Evolutionary conservation across 2,329 filamentous ascomycete species (phyloP), one percentile per base, ranked within the genome.

Genomic region (Talaromyces sp.): DNA sequence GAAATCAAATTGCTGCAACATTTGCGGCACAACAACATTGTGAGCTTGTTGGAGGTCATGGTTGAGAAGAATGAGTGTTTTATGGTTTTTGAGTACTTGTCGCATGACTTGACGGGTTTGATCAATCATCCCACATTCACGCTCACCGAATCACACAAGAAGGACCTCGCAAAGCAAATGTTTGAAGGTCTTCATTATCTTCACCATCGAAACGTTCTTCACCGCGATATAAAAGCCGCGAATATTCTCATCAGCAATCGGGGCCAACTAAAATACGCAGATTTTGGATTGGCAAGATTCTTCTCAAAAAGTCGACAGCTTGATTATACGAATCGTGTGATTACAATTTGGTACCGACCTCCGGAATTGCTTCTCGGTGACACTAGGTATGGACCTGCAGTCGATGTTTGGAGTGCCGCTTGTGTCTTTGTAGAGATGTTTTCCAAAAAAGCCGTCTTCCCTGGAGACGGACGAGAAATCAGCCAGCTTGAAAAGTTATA

Each of bases 61-160:
- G 94, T 99, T 2, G 94, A 99, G 77, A 90, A 89, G 71, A 97
- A 97, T 67, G 92, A 97, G 75, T 99, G 94, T 74, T 99, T 96
- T 76, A 99, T 99, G 94, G 94, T 99, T 3, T 99, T 99, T 65
- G 94, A 99, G 74, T 99, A 99, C 71, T 83, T 97, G 32, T 93
- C 94, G 1, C 94, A 99, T 73, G 94, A 99, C 73, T 80, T 99
- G 62, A 99, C 94, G 2, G 94, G 94, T 14, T 81, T 99, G 32
- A 85, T 99, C 62, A 97, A 97, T 69, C 94, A 99, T 70, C 94
- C 94, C 0, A 89, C 88, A 0, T 99, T 96, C 76, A 88, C 88
- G 62, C 84, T 99, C 14, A 89, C 94, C 41, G 79, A 86, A 3
- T 86, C 88, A 0, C 92, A 97, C 73, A 95, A 92, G 76, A 99